Base-by-base conservation (phyloP, 139 green algal genomes). In the Chlorella vulgaris region DNA sequence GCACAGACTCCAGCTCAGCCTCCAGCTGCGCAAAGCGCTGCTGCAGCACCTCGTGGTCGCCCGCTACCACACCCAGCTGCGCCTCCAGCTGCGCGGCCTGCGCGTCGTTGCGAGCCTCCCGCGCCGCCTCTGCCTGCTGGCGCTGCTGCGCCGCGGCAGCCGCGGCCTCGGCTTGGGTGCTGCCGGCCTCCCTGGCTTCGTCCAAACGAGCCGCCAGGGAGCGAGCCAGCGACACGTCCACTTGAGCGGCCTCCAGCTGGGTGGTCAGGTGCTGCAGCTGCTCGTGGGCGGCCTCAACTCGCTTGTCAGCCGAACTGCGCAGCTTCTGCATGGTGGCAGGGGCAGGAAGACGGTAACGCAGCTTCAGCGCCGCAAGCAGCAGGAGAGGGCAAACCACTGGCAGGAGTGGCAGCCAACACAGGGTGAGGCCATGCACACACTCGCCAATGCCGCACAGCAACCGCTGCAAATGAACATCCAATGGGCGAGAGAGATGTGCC, bases 21-120 rank as follows among this genome's bases (percentile, higher is more conserved):
- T 65, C 55, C 55, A 65, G 55, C 18, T n/a, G 55, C 18, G 55
- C 55, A 65, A 65, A 65, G 55, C 55, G 55, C 55, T 65, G 55
- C 55, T 65, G 55, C 55, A 65, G 55, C 18, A 15, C 18, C 55
- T 65, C 55, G 55, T 65, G 55, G 18, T 65, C 55, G 22, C 55
- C 55, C 5, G 55, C 15, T 21, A n/a, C 55, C 55, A n/a, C 55
- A 28, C 18, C 55, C 55, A 65, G 55, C 55, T 65, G 55, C 18
- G 15, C 18, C 22, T 65, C 55, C 15, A 65, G 55, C 18, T n/a
- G 55, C 55, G 55, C 15, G 22, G 55, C 55, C 55, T 65, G 55
- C 15, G 15, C 47, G 47, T 24, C 47, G 47, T 58, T 15, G 55
- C 18, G 18, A 65, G 28, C 55, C 18, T 65, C 15, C 47, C 15